Conservation (phyloP, 352 stramenopile species). For the Pythium volutum region DNA sequence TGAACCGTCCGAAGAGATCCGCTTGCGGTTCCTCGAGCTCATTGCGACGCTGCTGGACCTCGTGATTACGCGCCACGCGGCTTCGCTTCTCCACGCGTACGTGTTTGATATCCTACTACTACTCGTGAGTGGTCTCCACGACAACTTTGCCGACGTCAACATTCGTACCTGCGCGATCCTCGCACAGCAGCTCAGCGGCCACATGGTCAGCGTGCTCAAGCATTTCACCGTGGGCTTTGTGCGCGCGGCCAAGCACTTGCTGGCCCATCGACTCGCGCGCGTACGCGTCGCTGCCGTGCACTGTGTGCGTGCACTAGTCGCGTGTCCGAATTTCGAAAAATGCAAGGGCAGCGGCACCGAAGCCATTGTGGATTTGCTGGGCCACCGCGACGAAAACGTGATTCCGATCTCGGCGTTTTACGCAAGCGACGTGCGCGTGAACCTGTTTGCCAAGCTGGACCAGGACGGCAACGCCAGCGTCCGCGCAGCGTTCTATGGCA, state of each 20-base stretch:
- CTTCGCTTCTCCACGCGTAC: slow-evolving; percentile 78
- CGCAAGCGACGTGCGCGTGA: slow-evolving; percentile 84
- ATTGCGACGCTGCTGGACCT: slow-evolving; percentile 49
- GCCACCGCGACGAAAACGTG: slow-evolving; percentile 95
- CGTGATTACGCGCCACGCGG: slow-evolving; percentile 45
- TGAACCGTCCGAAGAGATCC: slow-evolving; percentile 79
- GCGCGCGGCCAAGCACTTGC: slow-evolving; percentile 69
- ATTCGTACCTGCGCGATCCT: slow-evolving; percentile 62
- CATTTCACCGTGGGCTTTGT: slow-evolving; percentile 91
- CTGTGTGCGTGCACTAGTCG: slow-evolving; percentile 79
- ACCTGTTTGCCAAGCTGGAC: slow-evolving; percentile 92
- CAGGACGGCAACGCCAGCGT: slow-evolving; percentile 85
- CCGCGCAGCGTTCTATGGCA: slow-evolving; percentile 76
- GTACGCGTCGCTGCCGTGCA: slow-evolving; percentile 87
- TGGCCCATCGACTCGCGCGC: slow-evolving; percentile 88
- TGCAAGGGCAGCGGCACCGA: slow-evolving; percentile 93
- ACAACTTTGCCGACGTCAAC: slow-evolving; percentile 89
- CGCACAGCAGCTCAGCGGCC: slow-evolving; percentile 34
- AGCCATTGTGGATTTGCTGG: slow-evolving; percentile 93
- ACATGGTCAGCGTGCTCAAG: slow-evolving; percentile 92
- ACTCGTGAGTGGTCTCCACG: slow-evolving; percentile 65
- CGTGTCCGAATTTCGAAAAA: slow-evolving; percentile 87
- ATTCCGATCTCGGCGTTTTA: slow-evolving; percentile 94
- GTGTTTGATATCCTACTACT: slow-evolving; percentile 75
- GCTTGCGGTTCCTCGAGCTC: slow-evolving; percentile 54